Evolutionary conservation across 371 early-diverging fungal genomes (phyloP), one percentile per base, ranked within the genome.

Genomic region (Batrachochytrium dendrobatidis): DNA sequence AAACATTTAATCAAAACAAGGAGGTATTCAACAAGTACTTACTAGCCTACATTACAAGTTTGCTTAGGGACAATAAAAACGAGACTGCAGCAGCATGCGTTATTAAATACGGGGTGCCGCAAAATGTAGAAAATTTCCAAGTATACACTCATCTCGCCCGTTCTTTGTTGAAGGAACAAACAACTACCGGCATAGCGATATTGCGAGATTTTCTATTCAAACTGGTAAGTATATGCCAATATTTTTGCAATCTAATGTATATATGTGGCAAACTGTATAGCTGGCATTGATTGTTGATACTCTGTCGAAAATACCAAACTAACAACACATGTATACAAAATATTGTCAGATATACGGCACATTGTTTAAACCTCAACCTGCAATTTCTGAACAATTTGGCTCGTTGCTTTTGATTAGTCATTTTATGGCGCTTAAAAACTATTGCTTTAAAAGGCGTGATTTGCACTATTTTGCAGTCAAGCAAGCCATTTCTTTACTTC

Each of bases 171-270:
- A 56, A 55, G 17, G 46, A 55, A n/a, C 51, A 61, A 8, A 45
- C 62, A 1, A 60, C 61, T 6, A 46, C 56, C 12, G 62, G 64
- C 25, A 32, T 72, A 3, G 28, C 71, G 20, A 59, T 68, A 15
- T 34, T 74, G 15, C 31, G 77, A 12, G 77, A 80, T 24, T 49
- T 80, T 58, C 66, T 80, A 28, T 76, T 67, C 58, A 76, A 80
- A 48, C 59, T 77, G 53, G 76, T 75, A 31, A 10, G 52, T 24
- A n/a, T n/a, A n/a, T n/a, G n/a, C n/a, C n/a, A n/a, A n/a, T n/a
- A n/a, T n/a, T n/a, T n/a, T n/a, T n/a, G n/a, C n/a, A n/a, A n/a
- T n/a, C n/a, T n/a, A n/a, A n/a, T n/a, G n/a, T n/a, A n/a, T n/a
- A n/a, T n/a, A n/a, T n/a, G n/a, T n/a, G n/a, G n/a, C n/a, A n/a